These are phyloP conservation scores for Scutellaria galericulata DNA, from an alignment of 257 asterid genomes.

Conservation along the genomic window DNA sequence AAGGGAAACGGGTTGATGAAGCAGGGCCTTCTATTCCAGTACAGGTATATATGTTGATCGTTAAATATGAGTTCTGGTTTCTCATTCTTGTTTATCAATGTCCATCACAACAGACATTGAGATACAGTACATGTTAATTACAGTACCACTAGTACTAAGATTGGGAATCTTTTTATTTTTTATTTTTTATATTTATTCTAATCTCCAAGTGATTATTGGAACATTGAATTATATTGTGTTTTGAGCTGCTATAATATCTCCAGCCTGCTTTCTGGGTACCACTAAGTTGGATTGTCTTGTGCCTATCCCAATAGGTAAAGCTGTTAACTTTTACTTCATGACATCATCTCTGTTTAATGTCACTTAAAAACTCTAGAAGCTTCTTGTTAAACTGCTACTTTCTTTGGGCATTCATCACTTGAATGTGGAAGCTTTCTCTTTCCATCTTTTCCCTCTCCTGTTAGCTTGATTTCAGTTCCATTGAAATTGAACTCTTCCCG, in stretches of 20 bases:
- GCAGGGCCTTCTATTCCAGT: conserved; percentile 98
- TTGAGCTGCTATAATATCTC: conserved; percentile 11
- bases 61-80: conserved; percentile 23
- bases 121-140: background rate
- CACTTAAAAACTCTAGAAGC: background rate
- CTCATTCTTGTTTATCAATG: background rate
- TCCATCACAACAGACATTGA: background rate
- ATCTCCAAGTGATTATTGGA: background rate
- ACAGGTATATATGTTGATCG: conserved; percentile 58
- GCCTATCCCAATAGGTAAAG: background rate
- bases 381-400: background rate
- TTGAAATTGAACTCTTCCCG: conserved; percentile 7
- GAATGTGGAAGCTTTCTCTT: background rate
- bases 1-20: conserved; percentile 75
- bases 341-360: conserved; percentile 17
- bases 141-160: conserved; percentile 3
- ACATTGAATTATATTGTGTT: conserved; percentile 18
- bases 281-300: background rate
- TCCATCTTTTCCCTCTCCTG: background rate
- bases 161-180: conserved; percentile 9
- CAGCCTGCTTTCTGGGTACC: background rate
- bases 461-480: conserved; percentile 10
- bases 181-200: background rate
- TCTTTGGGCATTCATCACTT: conserved; percentile 17
- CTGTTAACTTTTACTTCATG: background rate